phyloP scores from a whole-genome alignment of 345 rosid species.

The Bruguiera sexangula region DNA sequence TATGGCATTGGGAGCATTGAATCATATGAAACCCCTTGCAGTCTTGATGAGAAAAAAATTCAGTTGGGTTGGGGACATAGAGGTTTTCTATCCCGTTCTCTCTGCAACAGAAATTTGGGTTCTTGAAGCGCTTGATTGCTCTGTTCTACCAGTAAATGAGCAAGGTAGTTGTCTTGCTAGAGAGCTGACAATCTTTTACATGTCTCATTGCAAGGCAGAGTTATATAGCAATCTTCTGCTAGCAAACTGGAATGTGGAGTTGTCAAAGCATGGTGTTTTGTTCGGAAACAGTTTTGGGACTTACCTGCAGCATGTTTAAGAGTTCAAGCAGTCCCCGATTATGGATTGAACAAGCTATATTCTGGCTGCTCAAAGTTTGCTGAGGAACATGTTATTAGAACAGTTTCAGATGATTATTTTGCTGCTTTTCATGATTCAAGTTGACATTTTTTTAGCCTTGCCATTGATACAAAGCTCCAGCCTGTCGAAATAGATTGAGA shows the following conservation, averaged over 20 bases:
- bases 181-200: slow-evolving; percentile 71
- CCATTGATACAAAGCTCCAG: slow-evolving; percentile 11
- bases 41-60: slow-evolving; percentile 67
- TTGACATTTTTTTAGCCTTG: slow-evolving; percentile 79
- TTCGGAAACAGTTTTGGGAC: slow-evolving; percentile 79
- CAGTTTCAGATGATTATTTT: slow-evolving; percentile 61
- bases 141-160: slow-evolving; percentile 67
- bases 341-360: slow-evolving; percentile 41
- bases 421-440: slow-evolving; percentile 83
- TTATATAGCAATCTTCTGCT: slow-evolving; percentile 65
- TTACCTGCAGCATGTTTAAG: slow-evolving; percentile 45
- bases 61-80: slow-evolving; percentile 63
- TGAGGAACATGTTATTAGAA: slow-evolving; percentile 45
- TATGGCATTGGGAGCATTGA: slow-evolving; percentile 90
- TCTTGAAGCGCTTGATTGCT: slow-evolving; percentile 62
- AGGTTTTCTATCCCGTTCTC: slow-evolving; percentile 82
- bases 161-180: slow-evolving; percentile 50
- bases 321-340: slow-evolving; percentile 38
- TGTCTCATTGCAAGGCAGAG: slow-evolving; percentile 93
- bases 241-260: slow-evolving; percentile 54
- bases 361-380: slow-evolving; percentile 43
- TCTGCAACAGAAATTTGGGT: slow-evolving; percentile 62
- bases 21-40: slow-evolving; percentile 71
- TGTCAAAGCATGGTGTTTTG: slow-evolving; percentile 44
- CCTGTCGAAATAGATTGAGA: background rate